phyloP scores from a whole-genome alignment of 139 green algal genomes.

The Raphidocelis subcapitata region DNA sequence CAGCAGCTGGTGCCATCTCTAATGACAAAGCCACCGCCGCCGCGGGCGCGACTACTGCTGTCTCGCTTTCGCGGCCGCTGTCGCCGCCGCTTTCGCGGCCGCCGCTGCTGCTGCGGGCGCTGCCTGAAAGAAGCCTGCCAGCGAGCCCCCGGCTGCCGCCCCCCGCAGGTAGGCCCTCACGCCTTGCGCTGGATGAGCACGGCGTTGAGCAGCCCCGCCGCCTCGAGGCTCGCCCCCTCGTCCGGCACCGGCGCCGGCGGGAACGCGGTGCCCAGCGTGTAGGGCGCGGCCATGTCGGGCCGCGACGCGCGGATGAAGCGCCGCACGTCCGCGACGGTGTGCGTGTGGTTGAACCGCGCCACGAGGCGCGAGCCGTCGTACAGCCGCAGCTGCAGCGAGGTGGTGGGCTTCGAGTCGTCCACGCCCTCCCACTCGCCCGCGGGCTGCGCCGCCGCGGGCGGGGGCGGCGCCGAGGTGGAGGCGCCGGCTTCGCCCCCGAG shows the following conservation, averaged over 20 bases:
- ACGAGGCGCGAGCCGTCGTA: slow-evolving; percentile 78
- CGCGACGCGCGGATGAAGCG: slow-evolving; percentile 75
- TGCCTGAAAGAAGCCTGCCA: no score
- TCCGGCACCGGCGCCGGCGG: slow-evolving; percentile 62
- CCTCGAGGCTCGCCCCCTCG: slow-evolving; percentile 70
- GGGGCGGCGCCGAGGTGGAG: background rate
- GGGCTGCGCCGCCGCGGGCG: background rate
- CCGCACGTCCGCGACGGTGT: slow-evolving; percentile 82
- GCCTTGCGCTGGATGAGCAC: slow-evolving; percentile 82
- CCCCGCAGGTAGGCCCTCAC: slow-evolving; percentile 1
- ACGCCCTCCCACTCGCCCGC: slow-evolving; percentile 71
- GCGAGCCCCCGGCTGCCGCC: no score
- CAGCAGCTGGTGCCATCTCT: no score
- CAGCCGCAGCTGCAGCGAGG: slow-evolving; percentile 85
- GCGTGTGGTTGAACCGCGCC: slow-evolving; percentile 81
- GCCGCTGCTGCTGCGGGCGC: no score
- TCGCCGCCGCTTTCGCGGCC: no score
- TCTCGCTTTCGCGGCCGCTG: no score
- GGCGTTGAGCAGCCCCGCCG: slow-evolving; percentile 74
- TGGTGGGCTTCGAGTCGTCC: slow-evolving; percentile 70
- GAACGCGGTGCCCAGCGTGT: slow-evolving; percentile 72
- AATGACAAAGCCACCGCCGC: no score
- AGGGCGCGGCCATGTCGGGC: slow-evolving; percentile 55
- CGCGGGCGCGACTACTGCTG: no score
- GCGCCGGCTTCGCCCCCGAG: slow-evolving; percentile 25